Evolutionary conservation across 2,329 filamentous ascomycete genomes (phyloP).

Genomic region (Podosphaera xanthii): DNA sequence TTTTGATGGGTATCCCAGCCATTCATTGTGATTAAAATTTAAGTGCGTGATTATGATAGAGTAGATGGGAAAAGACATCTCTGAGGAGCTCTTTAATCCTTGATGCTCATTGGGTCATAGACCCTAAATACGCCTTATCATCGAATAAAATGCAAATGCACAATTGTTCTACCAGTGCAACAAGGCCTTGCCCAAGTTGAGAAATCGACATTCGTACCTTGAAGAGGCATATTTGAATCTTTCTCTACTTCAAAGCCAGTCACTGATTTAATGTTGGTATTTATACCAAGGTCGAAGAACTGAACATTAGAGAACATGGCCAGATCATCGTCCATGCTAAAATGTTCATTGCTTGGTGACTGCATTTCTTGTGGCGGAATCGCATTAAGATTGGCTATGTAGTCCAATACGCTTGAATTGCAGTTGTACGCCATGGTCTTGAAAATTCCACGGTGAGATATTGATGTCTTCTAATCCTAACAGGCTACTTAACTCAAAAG

Average conservation of each 20-base stretch:
- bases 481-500: too few relatives aligned
- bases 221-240: slow-evolving; percentile 2
- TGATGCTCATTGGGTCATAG: too few relatives aligned
- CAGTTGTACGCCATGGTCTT: slow-evolving; percentile 40
- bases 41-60: too few relatives aligned
- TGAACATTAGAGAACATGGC: slow-evolving; percentile 64
- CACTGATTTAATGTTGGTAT: slow-evolving; percentile 27
- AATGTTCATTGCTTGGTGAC: slow-evolving; percentile 26
- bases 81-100: too few relatives aligned
- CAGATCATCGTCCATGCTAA: slow-evolving; percentile 47
- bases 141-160: too few relatives aligned
- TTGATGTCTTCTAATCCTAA: too few relatives aligned
- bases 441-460: not conserved
- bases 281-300: slow-evolving; percentile 50
- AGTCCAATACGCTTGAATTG: slow-evolving; percentile 72
- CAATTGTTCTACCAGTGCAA: not conserved
- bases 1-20: too few relatives aligned
- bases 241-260: slow-evolving; percentile 5
- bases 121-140: too few relatives aligned
- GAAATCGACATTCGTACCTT: slow-evolving; percentile 1
- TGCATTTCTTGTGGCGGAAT: slow-evolving; percentile 37
- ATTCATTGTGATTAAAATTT: too few relatives aligned
- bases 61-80: too few relatives aligned
- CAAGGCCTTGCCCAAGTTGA: not conserved
- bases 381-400: slow-evolving; percentile 66